phyloP scores from a whole-genome alignment of 2,329 filamentous ascomycete species.

The Xylariaceae sp. region DNA sequence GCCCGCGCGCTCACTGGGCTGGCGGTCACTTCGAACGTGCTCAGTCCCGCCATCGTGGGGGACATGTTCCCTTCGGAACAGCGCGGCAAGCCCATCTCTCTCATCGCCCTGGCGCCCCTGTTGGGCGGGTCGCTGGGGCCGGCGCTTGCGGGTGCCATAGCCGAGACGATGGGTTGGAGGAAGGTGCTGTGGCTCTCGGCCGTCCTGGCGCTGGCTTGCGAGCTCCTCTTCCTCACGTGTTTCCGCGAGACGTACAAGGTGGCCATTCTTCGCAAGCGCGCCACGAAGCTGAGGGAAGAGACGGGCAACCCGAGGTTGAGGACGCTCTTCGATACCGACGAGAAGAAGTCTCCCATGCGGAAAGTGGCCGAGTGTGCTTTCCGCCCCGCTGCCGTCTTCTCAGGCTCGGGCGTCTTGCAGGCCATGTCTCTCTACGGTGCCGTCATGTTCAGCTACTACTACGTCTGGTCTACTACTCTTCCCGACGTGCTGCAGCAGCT shows the following conservation, averaged over 20 bases:
- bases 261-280: conserved; percentile 44
- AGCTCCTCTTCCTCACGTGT: conserved; percentile 44
- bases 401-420: conserved; percentile 49
- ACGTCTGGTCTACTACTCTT: conserved; percentile 49
- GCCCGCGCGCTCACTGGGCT: conserved; percentile 55
- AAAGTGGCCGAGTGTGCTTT: conserved; percentile 38
- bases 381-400: conserved; percentile 42
- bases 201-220: conserved; percentile 42
- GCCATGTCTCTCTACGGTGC: conserved; percentile 40
- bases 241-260: conserved; percentile 59
- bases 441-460: conserved; percentile 47
- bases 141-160: conserved; percentile 48
- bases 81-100: conserved; percentile 53
- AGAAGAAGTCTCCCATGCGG: conserved; percentile 20
- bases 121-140: conserved; percentile 54
- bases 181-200: conserved; percentile 46
- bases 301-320: conserved; percentile 28
- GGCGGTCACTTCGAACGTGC: conserved; percentile 58
- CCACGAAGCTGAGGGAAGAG: conserved; percentile 28
- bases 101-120: conserved; percentile 52
- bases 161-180: conserved; percentile 51
- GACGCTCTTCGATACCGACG: conserved; percentile 29
- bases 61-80: conserved; percentile 56
- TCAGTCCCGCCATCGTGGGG: conserved; percentile 59
- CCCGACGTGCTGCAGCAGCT: conserved; percentile 43